These are phyloP conservation scores for Xylariaceae sp. DNA, from an alignment of 2,329 filamentous ascomycete genomes.

Conservation along the genomic window DNA sequence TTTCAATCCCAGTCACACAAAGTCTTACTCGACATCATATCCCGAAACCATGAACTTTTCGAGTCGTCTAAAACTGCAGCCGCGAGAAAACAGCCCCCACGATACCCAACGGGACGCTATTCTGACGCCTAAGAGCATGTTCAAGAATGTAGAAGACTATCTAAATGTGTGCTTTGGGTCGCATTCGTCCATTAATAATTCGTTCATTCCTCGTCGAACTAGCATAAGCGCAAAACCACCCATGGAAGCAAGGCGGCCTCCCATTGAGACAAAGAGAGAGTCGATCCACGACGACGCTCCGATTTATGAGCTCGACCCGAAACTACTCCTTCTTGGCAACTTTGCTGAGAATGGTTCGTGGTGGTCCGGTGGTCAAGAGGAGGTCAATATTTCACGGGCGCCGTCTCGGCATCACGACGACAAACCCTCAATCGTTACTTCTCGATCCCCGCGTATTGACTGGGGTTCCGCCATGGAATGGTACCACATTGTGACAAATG, in stretches of 20 bases:
- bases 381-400: slow-evolving; percentile 33
- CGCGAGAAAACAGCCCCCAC: slow-evolving; percentile 6
- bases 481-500: slow-evolving; percentile 66
- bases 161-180: slow-evolving; percentile 65
- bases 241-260: slow-evolving; percentile 30
- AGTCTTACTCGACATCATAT: slow-evolving; percentile 46
- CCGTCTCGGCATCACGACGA: slow-evolving; percentile 35
- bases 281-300: slow-evolving; percentile 36
- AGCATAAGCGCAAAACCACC: slow-evolving; percentile 30
- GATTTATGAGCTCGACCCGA: slow-evolving; percentile 66
- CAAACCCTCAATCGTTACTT: slow-evolving; percentile 44
- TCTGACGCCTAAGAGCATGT: slow-evolving; percentile 56
- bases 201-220: slow-evolving; percentile 58
- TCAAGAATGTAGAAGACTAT: slow-evolving; percentile 74
- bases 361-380: slow-evolving; percentile 65
- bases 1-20: slow-evolving; percentile 24
- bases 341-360: slow-evolving; percentile 77
- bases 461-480: slow-evolving; percentile 69
- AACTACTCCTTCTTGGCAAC: slow-evolving; percentile 68
- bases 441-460: slow-evolving; percentile 65
- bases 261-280: slow-evolving; percentile 35
- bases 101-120: slow-evolving; percentile 18
- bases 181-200: slow-evolving; percentile 68
- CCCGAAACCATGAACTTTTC: slow-evolving; percentile 34
- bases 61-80: slow-evolving; percentile 16